Conservation (phyloP, 352 stramenopile genomes). For the Phytophthora idaei region DNA sequence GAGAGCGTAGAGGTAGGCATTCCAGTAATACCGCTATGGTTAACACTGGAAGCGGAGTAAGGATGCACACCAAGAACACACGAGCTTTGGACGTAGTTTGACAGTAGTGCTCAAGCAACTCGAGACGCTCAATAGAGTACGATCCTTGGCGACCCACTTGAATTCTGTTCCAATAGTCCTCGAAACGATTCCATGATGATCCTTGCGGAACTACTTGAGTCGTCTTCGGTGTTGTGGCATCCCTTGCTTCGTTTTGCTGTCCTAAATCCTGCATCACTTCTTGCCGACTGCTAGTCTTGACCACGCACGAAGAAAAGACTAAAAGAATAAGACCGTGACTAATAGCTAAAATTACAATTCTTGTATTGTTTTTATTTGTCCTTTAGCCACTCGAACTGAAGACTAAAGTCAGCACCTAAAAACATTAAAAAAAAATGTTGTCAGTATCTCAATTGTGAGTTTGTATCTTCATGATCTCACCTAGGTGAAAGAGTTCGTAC, state of each 20-base stretch:
- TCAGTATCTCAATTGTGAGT: background rate
- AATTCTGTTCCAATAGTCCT: constrained; percentile 17
- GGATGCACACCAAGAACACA: constrained; percentile 4
- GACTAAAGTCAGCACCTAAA: constrained; percentile 16
- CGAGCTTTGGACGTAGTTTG: constrained; percentile 6
- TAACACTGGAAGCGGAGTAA: constrained; percentile 11
- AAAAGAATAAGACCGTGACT: too few relatives aligned
- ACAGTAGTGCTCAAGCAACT: constrained; percentile 11
- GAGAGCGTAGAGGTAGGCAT: constrained; percentile 5
- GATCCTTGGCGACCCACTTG: constrained; percentile 21
- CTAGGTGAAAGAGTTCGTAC: constrained; percentile 23
- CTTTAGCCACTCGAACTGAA: constrained; percentile 15
- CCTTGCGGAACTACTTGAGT: background rate
- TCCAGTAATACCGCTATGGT: constrained; percentile 13
- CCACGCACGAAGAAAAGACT: background rate
- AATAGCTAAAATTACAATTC: too few relatives aligned
- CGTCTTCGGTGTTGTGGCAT: background rate
- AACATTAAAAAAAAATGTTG: background rate
- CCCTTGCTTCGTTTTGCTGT: background rate
- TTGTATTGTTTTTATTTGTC: background rate
- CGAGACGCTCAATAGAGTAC: constrained; percentile 20
- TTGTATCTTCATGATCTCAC: background rate
- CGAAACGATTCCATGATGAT: constrained; percentile 2
- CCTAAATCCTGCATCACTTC: background rate
- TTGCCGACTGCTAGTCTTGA: too few relatives aligned